These are phyloP conservation scores for Suhomyces panamericanus DNA, from an alignment of 1,139 yeast genomes.

Conservation along the genomic window DNA sequence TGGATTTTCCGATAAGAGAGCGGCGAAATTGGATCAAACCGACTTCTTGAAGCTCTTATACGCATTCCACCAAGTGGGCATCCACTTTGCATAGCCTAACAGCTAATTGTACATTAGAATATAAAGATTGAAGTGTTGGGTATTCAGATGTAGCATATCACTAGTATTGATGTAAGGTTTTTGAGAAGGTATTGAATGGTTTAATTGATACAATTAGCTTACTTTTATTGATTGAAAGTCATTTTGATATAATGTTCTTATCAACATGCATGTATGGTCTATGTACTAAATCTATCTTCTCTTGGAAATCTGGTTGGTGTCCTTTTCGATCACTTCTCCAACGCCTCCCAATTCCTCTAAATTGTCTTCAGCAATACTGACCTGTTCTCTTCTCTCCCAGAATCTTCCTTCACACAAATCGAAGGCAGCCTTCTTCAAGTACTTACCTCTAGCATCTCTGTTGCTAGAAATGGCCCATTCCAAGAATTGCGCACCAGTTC, in stretches of 20 bases:
- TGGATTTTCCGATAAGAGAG: conserved; percentile 79
- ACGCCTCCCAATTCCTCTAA: conserved; percentile 91
- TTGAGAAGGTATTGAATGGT: too few relatives aligned
- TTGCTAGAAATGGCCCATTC: conserved; percentile 91
- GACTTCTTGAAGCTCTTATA: conserved; percentile 84
- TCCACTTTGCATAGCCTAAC: conserved; percentile 75
- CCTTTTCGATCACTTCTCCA: conserved; percentile 84
- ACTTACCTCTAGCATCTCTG: conserved; percentile 86
- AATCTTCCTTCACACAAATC: conserved; percentile 92
- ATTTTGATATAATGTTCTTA: too few relatives aligned
- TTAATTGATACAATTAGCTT: too few relatives aligned
- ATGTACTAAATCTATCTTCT: conserved; percentile 35
- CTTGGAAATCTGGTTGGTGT: conserved; percentile 44
- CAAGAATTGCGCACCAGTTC: conserved; percentile 83
- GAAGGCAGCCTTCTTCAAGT: conserved; percentile 84
- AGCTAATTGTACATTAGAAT: conserved; percentile 9
- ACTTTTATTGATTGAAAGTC: too few relatives aligned
- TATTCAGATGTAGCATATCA: too few relatives aligned
- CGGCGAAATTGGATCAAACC: conserved; percentile 92
- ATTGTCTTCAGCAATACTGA: conserved; percentile 83
- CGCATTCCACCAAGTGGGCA: conserved; percentile 96
- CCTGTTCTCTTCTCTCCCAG: conserved; percentile 98
- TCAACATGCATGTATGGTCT: too few relatives aligned
- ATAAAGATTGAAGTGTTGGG: too few relatives aligned
- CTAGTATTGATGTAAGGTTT: too few relatives aligned